These are phyloP conservation scores for Candida tammaniensis DNA, from an alignment of 805 yeast species.

Conservation along the genomic window DNA sequence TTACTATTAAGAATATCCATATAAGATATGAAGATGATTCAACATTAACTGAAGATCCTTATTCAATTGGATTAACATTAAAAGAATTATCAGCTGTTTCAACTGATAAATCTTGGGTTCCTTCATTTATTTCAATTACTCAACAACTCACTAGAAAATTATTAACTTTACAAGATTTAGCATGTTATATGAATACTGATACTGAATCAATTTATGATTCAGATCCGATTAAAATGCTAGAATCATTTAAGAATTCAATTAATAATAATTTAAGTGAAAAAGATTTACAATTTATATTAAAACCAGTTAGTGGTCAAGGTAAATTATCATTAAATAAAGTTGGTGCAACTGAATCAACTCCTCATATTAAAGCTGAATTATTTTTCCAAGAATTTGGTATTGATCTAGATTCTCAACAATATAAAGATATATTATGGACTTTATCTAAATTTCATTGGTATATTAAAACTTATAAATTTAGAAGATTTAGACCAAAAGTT, in stretches of 20 bases:
- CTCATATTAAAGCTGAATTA: constrained; percentile 72
- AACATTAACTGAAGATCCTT: constrained; percentile 69
- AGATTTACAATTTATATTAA: constrained; percentile 55
- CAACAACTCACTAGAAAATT: constrained; percentile 70
- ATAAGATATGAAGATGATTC: constrained; percentile 83
- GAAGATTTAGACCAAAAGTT: constrained; percentile 62
- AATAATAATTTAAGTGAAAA: constrained; percentile 3
- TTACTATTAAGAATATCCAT: constrained; percentile 88
- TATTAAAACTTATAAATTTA: constrained; percentile 70
- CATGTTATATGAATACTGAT: constrained; percentile 83
- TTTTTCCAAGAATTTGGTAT: constrained; percentile 88
- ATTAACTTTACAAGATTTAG: constrained; percentile 67
- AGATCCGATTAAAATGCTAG: constrained; percentile 48
- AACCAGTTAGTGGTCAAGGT: constrained; percentile 90
- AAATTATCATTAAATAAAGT: constrained; percentile 74
- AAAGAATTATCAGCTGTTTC: constrained; percentile 89
- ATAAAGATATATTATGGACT: constrained; percentile 75
- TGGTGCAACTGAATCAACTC: constrained; percentile 65
- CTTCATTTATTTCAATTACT: constrained; percentile 75
- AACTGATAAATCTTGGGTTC: constrained; percentile 80
- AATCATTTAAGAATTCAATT: constrained; percentile 31
- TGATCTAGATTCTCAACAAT: constrained; percentile 80
- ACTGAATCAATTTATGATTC: constrained; percentile 45
- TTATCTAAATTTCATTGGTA: constrained; percentile 80
- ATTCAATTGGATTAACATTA: constrained; percentile 78